phyloP scores from a whole-genome alignment of 352 stramenopile species.

The Pythium vanterpoolii region DNA sequence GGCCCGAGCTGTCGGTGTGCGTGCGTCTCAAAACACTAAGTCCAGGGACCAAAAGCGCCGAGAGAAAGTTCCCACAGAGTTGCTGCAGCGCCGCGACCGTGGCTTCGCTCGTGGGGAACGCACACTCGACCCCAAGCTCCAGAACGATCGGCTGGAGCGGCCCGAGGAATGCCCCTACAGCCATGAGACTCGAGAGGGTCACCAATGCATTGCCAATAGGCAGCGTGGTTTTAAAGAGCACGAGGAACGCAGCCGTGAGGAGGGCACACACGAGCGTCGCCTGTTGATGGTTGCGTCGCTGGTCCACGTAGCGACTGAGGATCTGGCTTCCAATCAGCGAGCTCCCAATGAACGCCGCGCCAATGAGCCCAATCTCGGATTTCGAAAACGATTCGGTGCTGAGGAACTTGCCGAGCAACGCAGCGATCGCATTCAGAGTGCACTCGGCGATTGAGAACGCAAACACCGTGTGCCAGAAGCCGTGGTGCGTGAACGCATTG shows the following conservation, averaged over 20 bases:
- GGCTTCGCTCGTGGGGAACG: constrained; percentile 69
- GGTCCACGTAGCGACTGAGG: constrained; percentile 65
- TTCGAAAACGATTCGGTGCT: constrained; percentile 45
- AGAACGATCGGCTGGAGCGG: constrained; percentile 69
- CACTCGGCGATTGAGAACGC: constrained; percentile 68
- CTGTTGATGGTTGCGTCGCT: constrained; percentile 51
- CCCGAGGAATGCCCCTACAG: constrained; percentile 50
- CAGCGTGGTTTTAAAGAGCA: constrained; percentile 47
- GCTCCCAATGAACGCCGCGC: constrained; percentile 66
- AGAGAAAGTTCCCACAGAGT: constrained; percentile 76
- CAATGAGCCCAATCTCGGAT: constrained; percentile 57
- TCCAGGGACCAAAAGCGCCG: constrained; percentile 50
- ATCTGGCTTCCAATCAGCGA: constrained; percentile 66
- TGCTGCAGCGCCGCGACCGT: constrained; percentile 74
- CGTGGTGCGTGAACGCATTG: constrained; percentile 56
- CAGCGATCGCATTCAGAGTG: constrained; percentile 66
- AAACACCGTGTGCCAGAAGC: constrained; percentile 61
- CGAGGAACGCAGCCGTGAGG: constrained; percentile 39
- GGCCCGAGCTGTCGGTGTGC: constrained; percentile 28
- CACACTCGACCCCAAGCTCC: constrained; percentile 68
- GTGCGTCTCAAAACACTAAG: constrained; percentile 44
- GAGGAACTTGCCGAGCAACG: constrained; percentile 71
- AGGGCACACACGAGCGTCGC: constrained; percentile 58
- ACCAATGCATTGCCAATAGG: constrained; percentile 29
- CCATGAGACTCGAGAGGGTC: constrained; percentile 45